Conservation (phyloP, 805 yeast species). For the Teunomyces gatunensis region DNA sequence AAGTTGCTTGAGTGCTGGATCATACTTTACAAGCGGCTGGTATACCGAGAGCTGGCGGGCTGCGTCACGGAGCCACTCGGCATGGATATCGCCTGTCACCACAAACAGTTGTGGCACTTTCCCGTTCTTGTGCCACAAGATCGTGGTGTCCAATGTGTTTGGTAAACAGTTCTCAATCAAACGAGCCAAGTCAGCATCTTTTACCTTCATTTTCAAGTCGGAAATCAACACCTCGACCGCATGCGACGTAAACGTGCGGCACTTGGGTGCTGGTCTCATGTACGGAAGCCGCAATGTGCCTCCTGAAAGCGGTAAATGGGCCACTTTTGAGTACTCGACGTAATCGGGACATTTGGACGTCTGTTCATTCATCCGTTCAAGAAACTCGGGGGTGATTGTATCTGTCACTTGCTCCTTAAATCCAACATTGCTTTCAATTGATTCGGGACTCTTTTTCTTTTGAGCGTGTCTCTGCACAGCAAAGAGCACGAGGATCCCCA, state of each 20-base stretch:
- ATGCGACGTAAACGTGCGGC: slow-evolving; percentile 68
- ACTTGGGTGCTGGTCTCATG: slow-evolving; percentile 70
- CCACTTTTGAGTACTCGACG: slow-evolving; percentile 51
- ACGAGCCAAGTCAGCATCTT: slow-evolving; percentile 66
- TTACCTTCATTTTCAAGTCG: slow-evolving; percentile 49
- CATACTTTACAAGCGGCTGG: slow-evolving; percentile 56
- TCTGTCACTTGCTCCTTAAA: neutral
- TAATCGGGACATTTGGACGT: slow-evolving; percentile 55
- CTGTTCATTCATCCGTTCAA: slow-evolving; percentile 16
- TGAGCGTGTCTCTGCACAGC: neutral
- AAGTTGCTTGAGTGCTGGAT: slow-evolving; percentile 47
- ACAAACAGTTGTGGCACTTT: slow-evolving; percentile 55
- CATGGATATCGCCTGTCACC: slow-evolving; percentile 90
- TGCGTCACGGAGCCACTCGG: slow-evolving; percentile 90
- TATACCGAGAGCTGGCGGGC: slow-evolving; percentile 80
- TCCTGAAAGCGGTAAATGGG: slow-evolving; percentile 55
- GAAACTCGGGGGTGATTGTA: slow-evolving; percentile 13
- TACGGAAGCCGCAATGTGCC: slow-evolving; percentile 61
- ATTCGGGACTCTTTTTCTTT: neutral
- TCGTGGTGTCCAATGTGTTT: slow-evolving; percentile 84
- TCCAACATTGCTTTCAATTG: neutral
- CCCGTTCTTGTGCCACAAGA: slow-evolving; percentile 57
- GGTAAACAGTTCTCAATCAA: slow-evolving; percentile 82
- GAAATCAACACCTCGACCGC: slow-evolving; percentile 60
- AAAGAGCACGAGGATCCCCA: slow-evolving; percentile 2